Evolutionary conservation across 2,329 filamentous ascomycete species (phyloP).

Genomic region (Colletotrichum paranaense): DNA sequence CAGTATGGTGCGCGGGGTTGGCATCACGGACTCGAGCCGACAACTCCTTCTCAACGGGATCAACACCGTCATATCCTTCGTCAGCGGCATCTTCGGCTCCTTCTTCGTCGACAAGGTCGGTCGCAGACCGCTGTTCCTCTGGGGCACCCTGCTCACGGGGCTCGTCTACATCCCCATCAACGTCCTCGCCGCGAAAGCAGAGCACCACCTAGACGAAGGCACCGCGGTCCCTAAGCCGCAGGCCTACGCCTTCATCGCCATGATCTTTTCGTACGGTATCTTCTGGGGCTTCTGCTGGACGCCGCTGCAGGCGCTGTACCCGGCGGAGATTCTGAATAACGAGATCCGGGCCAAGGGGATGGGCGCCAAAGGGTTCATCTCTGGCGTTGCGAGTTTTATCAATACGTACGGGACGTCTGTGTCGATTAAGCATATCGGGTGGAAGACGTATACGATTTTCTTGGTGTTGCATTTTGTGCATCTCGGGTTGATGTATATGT

Average conservation of each 20-base stretch:
- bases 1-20: slow-evolving; percentile 54
- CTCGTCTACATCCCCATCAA: slow-evolving; percentile 42
- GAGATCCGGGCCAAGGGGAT: slow-evolving; percentile 51
- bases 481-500: slow-evolving; percentile 34
- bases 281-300: slow-evolving; percentile 59
- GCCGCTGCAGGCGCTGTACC: slow-evolving; percentile 55
- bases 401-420: slow-evolving; percentile 54
- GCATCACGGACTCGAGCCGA: slow-evolving; percentile 51
- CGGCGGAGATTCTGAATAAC: slow-evolving; percentile 48
- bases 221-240: slow-evolving; percentile 16
- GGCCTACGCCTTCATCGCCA: slow-evolving; percentile 39
- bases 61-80: slow-evolving; percentile 53
- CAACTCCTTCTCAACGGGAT: slow-evolving; percentile 51
- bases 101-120: slow-evolving; percentile 58
- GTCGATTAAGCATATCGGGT: slow-evolving; percentile 53
- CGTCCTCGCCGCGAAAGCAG: slow-evolving; percentile 44
- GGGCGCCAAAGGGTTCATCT: slow-evolving; percentile 54
- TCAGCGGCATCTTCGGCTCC: slow-evolving; percentile 51
- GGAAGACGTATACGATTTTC: slow-evolving; percentile 57
- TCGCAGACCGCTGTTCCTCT: slow-evolving; percentile 58
- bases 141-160: slow-evolving; percentile 48
- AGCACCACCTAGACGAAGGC: slow-evolving; percentile 40
- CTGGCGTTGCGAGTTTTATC: slow-evolving; percentile 44
- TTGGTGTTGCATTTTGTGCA: slow-evolving; percentile 52
- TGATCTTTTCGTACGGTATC: slow-evolving; percentile 57